Evolutionary conservation across 73 alveolate species (phyloP), one percentile per base, ranked within the genome.

Genomic region (Tetrahymena elliotti): DNA sequence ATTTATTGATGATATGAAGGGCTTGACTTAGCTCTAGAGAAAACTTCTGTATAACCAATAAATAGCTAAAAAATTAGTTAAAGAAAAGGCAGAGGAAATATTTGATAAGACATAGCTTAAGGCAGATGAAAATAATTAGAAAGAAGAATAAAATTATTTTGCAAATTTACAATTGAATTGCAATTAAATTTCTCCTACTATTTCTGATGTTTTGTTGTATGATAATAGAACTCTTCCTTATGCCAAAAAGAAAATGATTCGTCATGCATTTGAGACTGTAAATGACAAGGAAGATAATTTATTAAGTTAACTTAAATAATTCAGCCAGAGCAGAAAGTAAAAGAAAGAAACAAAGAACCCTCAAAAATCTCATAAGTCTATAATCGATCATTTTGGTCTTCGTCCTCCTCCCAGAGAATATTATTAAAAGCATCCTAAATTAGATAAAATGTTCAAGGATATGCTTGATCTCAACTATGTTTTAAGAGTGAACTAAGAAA

Each of bases 401-500:
- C 93, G 96, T 35, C 95, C 96, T 39, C 96, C 96, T 40, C 93
- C 95, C 24, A 94, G 93, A 92, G 96, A 94, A 24, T 94, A 94
- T 92, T 94, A 94, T 94, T 47, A 94, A 94, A 94, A 94, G 93
- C 93, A 84, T 38, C 47, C 95, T 22, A 94, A 94, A 35, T 92
- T 94, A 47, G 96, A 94, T 92, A 94, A 94, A 34, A 35, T 94
- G 83, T 94, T 94, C 53, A 94, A 94, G 24, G 96, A 94, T n/a
- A 94, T 94, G 96, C 93, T 94, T 5, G 96, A 94, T 34, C 83
- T 94, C 9, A 94, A 94, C 38, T 94, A 94, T 88, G 96, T 94
- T 1, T 82, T 94, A 11, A 94, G 53, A 20, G 84, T 84, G 52
- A 94, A 94, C 53, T 53, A 94, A 38, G 96, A 94, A 94, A 94